Evolutionary conservation across 805 yeast species (phyloP), one percentile per base, ranked within the genome.

Genomic region (Yamadazyma takamatsuzukensis): DNA sequence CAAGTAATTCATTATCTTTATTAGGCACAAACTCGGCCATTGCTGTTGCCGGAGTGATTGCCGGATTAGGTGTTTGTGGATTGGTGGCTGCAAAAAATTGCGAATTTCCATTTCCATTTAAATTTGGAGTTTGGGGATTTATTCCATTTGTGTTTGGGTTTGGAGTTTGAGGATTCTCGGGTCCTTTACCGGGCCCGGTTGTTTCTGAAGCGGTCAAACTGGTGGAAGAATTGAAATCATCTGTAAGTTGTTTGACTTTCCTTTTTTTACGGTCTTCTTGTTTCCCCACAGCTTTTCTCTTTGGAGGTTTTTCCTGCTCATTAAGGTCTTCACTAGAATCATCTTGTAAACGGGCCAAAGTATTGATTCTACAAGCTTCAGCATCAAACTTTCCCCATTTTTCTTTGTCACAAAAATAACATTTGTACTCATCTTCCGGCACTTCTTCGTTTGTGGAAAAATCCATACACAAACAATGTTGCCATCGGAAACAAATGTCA

Each of bases 401-500:
- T 15, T 42, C 36, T 28, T 61, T 53, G 36, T 80, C 81, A 60
- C 97, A 89, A 29, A 69, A 69, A 50, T 83, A 84, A 52, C 97
- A 89, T 18, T 76, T 64, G 52, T 83, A 89, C 36, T 60, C 69
- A 33, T 76, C 77, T 35, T 87, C 96, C 0, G 96, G 96, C 0
- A 80, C 94, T 30, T 83, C 80, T 24, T 76, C 82, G 37, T 74
- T 76, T 27, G 80, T 74, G 27, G 68, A 68, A 36, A 84, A 85
- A 6, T 82, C 83, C 75, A 87, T 85, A 58, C 97, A 89, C n/a
- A 76, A 68, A 17, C 93, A 88, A 61, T 89, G 97, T 54, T 89
- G 96, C 97, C 97, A 89, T 41, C 95, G 76, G 56, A 75, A 80
- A 56, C 97, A 89, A 21, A 76, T 71, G 54, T 88, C 96, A 62